Base-by-base conservation (phyloP, 1,284 basidiomycete species). In the Ustilago trichophora region DNA sequence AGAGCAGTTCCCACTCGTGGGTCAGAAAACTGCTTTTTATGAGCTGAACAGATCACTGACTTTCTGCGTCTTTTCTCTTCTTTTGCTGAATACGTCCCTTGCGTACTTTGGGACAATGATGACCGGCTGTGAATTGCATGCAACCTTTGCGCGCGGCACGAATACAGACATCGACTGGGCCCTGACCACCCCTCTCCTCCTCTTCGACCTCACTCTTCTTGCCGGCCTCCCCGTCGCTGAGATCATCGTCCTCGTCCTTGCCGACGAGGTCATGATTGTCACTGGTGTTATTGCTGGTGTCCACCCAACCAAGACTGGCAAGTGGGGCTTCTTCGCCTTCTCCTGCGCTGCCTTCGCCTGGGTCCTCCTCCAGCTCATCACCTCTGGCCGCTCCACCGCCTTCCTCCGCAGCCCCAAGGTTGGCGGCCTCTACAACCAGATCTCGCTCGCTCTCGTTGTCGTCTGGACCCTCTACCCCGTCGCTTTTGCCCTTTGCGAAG, bases 281-380 rank as follows among this genome's bases (percentile, higher is more conserved):
- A 75, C 73, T 3, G 73, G 73, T 48, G 51, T 72, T 45, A 59
- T 75, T 19, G 72, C 63, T 16, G 73, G 67, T n/a, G 53, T 72
- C 27, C 73, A 75, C 60, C 73, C 73, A 5, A 47, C 50, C 65
- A 65, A 71, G 54, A 51, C 46, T 9, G 68, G 62, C 68, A 64
- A 72, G 34, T 75, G 73, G 73, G 72, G 71, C 27, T 71, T 75
- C 56, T 75, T 66, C 53, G 56, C 67, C 54, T 53, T 75, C 54
- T 72, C 67, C 34, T 63, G 58, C 46, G 24, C 57, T 42, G 71
- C 73, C 12, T 62, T 73, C 29, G 55, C 59, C 38, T 73, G 52
- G 59, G 46, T 75, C 18, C 44, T 75, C 34, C 41, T 62, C 34
- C 51, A 59, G 40, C 64, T 75, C 27, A 40, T 75, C 53, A 64